Conservation (phyloP, 306 rosid genomes). For the Morella rubra region DNA sequence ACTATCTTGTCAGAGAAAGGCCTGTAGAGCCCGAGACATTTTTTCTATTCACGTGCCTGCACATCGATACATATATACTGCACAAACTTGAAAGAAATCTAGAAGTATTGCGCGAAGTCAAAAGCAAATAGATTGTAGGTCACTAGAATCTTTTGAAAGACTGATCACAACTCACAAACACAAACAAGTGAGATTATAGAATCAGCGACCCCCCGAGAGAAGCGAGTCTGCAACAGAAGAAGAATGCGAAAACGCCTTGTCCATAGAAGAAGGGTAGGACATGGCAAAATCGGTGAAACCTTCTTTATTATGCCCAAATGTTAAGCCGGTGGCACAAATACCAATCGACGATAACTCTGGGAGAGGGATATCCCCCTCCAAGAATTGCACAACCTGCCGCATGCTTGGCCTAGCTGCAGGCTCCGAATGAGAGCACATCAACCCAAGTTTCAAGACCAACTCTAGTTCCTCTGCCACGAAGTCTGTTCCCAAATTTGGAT, state of each 20-base stretch:
- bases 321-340: slow-evolving; percentile 35
- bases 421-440: slow-evolving; percentile 45
- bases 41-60: not conserved
- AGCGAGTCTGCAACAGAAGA: slow-evolving; percentile 45
- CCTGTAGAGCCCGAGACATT: not conserved
- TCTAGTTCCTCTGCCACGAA: slow-evolving; percentile 40
- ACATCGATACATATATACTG: not conserved
- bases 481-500: slow-evolving; percentile 40
- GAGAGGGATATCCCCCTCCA: slow-evolving; percentile 23
- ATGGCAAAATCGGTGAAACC: slow-evolving; percentile 35
- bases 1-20: not conserved
- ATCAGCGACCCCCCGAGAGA: slow-evolving; percentile 54
- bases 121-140: too few relatives aligned
- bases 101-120: not conserved
- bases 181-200: not conserved
- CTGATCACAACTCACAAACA: not conserved
- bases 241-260: slow-evolving; percentile 25
- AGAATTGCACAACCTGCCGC: slow-evolving; percentile 36
- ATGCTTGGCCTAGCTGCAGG: slow-evolving; percentile 32
- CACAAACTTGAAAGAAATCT: too few relatives aligned
- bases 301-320: slow-evolving; percentile 24
- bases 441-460: slow-evolving; percentile 62
- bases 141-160: too few relatives aligned
- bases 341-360: slow-evolving; percentile 30
- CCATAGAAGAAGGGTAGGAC: slow-evolving; percentile 41